Conservation (phyloP, 2,329 filamentous ascomycete species). For the Fusarium clavum region DNA sequence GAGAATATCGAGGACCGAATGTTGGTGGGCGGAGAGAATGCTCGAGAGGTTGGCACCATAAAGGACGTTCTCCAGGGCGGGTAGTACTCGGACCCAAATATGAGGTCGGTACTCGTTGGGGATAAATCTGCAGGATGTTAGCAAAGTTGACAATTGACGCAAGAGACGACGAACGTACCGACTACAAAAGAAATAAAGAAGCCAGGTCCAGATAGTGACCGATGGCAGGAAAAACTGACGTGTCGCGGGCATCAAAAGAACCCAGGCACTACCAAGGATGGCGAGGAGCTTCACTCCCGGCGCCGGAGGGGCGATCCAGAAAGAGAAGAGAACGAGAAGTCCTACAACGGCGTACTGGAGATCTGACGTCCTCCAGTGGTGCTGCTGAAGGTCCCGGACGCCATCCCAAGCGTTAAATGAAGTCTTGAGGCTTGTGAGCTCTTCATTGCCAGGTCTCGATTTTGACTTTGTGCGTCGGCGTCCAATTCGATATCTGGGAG, state of each 20-base stretch:
- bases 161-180: slow-evolving; percentile 70
- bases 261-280: slow-evolving; percentile 73
- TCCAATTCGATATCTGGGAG: slow-evolving; percentile 54
- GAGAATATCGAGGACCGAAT: slow-evolving; percentile 83
- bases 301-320: slow-evolving; percentile 84
- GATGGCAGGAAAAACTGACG: slow-evolving; percentile 93
- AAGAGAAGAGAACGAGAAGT: slow-evolving; percentile 81
- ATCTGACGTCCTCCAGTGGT: slow-evolving; percentile 86
- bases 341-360: slow-evolving; percentile 84
- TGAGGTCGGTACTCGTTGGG: slow-evolving; percentile 87
- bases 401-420: slow-evolving; percentile 86
- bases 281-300: slow-evolving; percentile 81
- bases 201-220: slow-evolving; percentile 84
- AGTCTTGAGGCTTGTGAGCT: slow-evolving; percentile 80
- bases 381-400: slow-evolving; percentile 77
- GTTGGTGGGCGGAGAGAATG: slow-evolving; percentile 90
- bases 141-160: neutral
- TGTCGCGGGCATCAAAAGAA: slow-evolving; percentile 84
- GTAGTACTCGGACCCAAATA: slow-evolving; percentile 95
- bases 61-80: slow-evolving; percentile 93
- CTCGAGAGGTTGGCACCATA: slow-evolving; percentile 97
- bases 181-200: slow-evolving; percentile 92
- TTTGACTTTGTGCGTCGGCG: slow-evolving; percentile 56
- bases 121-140: slow-evolving; percentile 74
- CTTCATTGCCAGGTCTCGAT: slow-evolving; percentile 59